Base-by-base conservation (phyloP, 2,329 filamentous ascomycete genomes). In the Xylariaceae sp. region DNA sequence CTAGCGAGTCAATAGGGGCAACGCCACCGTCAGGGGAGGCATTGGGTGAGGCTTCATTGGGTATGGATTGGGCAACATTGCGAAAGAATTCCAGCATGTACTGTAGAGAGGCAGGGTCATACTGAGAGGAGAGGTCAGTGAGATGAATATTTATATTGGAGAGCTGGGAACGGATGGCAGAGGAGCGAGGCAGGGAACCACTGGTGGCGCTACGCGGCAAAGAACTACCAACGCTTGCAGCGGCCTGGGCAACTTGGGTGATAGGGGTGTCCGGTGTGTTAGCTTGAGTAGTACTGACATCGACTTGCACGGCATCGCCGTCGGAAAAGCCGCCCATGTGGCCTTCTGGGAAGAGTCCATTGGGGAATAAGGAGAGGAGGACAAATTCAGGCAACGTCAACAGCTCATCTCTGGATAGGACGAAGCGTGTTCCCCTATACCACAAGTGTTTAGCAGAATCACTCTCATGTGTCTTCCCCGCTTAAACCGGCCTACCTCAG, bases 51-150 rank as follows among this genome's bases (percentile, higher is more conserved):
- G 82, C 75, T 57, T 89, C 84, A 40, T 83, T 81, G 10, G 90
- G 90, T 61, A 99, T 97, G n/a, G 92, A 94, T 72, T 97, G 91
- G 48, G 94, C 94, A 58, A 99, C 93, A 60, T 87, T 86, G 59
- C 94, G 88, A 78, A 99, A 99, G 74, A 99, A 99, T 65, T 97
- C 93, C 59, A 99, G 83, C 94, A 99, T 99, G 75, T 97, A 99
- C 73, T 97, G 91, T 50, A 99, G 83, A 44, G 93, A 97, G 48
- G 87, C 86, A 19, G 94, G 93, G 72, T 99, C 94, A 75, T 97
- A 99, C 94, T 99, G 59, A 54, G 63, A 61, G 59, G 62, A 61
- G 60, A 67, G 58, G 72, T 75, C 64, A 76, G 73, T 68, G 63
- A 70, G 69, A 69, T 72, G 63, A 67, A 73, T 68, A 65, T 71